These are phyloP conservation scores for Hygrocybe punicea DNA, from an alignment of 768 basidiomycete species.

Conservation along the genomic window DNA sequence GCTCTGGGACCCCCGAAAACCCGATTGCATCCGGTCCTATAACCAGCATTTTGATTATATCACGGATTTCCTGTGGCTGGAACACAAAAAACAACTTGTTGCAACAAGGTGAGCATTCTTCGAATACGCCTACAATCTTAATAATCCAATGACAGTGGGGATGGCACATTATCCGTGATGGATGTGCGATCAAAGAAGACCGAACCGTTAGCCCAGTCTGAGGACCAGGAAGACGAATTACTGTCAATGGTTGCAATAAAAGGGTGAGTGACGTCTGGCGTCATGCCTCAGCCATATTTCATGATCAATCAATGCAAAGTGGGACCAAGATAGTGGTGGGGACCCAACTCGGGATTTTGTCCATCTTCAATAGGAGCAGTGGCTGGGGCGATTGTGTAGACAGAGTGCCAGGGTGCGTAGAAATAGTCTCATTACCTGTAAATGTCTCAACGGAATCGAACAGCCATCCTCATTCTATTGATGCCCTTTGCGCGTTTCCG, in stretches of 20 bases:
- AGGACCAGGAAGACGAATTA: conserved; percentile 94
- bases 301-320: conserved; percentile 33
- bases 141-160: conserved; percentile 55
- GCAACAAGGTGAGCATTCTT: conserved; percentile 72
- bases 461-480: conserved; percentile 89
- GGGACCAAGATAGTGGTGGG: conserved; percentile 83
- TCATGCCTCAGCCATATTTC: conserved; percentile 8
- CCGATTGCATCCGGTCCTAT: conserved; percentile 61
- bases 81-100: conserved; percentile 79
- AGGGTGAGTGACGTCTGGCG: conserved; percentile 47
- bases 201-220: conserved; percentile 79
- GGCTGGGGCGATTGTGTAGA: conserved; percentile 95
- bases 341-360: conserved; percentile 84
- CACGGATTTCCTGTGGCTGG: conserved; percentile 84
- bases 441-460: conserved; percentile 8
- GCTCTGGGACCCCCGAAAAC: conserved; percentile 87
- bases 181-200: conserved; percentile 81
- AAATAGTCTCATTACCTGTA: not conserved
- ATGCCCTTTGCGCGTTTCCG: conserved; percentile 76
- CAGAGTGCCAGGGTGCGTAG: conserved; percentile 73
- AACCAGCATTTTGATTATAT: conserved; percentile 93
- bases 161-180: conserved; percentile 89
- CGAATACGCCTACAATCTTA: not conserved
- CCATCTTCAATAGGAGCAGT: conserved; percentile 81
- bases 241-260: conserved; percentile 83